Base-by-base conservation (phyloP, 208 protist genomes). In the Acanthamoeba lenticulata region DNA sequence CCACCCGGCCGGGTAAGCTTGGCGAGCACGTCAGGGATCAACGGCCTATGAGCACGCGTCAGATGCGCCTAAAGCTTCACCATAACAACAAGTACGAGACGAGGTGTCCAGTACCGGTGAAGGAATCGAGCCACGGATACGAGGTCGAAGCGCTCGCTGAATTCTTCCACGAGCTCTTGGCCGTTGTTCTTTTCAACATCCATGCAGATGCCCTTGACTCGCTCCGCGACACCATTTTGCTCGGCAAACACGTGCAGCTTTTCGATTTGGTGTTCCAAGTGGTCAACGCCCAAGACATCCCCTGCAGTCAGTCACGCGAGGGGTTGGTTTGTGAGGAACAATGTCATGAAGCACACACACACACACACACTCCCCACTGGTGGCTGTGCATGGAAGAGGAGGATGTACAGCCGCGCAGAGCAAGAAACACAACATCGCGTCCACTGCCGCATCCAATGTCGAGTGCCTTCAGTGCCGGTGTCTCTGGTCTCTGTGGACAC, bases 371-470 rank as follows among this genome's bases (percentile, higher is more conserved):
- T 60, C 52, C 21, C 21, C 52, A 60, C 52, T 60, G 52, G 21
- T 60, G n/a, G n/a, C n/a, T n/a, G n/a, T n/a, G 15, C 13, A 67
- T 5, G 57, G 27, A 69, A 36, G 62, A 27, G 1, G 1, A 11
- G 27, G 6, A 36, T 1, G 40, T 81, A 81, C 72, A 81, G 42
- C 81, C 81, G 45, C 81, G 81, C 21, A 89, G 29, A 5, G 81
- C 81, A 52, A 89, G 81, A n/a, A 89, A 89, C 3, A 89, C 81
- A 1, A 32, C 81, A 89, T 89, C 81, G 49, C 81, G 81, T 44
- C 81, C 81, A n/a, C 81, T 65, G n/a, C 81, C 81, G 34, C 81
- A 89, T 1, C 47, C 81, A 32, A 89, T 89, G 81, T 89, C 81
- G 27, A 89, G 44, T 19, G 81, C 81, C n/a, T 72, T 7, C 62